These are phyloP conservation scores for Pachysandra terminalis DNA, from an alignment of 164 flowering plant species.

Conservation along the genomic window DNA sequence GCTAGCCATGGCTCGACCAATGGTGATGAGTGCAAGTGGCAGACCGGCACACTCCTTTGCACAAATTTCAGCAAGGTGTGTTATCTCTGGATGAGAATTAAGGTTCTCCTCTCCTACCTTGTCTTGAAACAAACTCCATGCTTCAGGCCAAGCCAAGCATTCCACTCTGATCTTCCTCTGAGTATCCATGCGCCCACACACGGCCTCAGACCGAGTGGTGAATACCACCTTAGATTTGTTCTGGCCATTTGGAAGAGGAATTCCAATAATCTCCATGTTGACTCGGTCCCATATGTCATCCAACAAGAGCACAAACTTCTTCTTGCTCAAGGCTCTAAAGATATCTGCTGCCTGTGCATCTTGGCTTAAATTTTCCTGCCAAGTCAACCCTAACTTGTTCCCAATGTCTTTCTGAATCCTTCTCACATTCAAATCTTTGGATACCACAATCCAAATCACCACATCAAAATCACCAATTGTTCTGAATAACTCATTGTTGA, in stretches of 20 bases:
- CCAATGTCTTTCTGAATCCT: neutral
- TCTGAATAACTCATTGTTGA: constrained; percentile 12
- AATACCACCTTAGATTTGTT: constrained; percentile 4
- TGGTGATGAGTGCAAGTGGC: neutral
- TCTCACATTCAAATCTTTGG: neutral
- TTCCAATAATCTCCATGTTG: neutral
- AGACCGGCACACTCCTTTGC: neutral
- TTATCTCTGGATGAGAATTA: neutral
- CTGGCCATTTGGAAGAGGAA: neutral
- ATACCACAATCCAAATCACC: constrained; percentile 13
- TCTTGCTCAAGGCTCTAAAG: constrained; percentile 1
- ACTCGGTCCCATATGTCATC: constrained; percentile 13
- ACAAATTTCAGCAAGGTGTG: neutral
- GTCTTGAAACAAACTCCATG: constrained; percentile 1
- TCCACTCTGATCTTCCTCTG: constrained; percentile 2
- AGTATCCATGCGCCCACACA: constrained; percentile 6
- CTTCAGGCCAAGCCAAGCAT: neutral
- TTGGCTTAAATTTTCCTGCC: neutral
- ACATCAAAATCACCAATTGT: constrained; percentile 10
- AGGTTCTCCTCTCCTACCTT: constrained; percentile 7
- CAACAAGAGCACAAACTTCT: constrained; percentile 6
- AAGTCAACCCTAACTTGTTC: neutral
- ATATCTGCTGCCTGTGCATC: neutral
- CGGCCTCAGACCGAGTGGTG: constrained; percentile 5
- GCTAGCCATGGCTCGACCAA: constrained; percentile 4